Evolutionary conservation across 1,139 yeast species (phyloP), one percentile per base, ranked within the genome.

Genomic region (Suhomyces taliae): DNA sequence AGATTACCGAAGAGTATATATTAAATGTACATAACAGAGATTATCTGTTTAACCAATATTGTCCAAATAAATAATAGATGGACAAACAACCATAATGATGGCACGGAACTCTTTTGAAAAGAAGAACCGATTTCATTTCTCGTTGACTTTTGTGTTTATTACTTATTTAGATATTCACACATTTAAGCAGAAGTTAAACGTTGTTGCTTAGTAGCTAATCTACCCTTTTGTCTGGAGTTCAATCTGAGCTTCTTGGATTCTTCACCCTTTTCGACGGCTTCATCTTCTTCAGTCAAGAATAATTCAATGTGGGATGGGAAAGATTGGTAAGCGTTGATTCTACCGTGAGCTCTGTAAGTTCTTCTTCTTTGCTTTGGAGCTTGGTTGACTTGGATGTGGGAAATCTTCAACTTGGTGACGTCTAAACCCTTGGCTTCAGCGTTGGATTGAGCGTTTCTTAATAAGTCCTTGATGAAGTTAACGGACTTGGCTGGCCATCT

Each of bases 321-420:
- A 57, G 97, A 89, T 82, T 90, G 95, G 91, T 90, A 93, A 68
- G 97, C 96, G 81, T 91, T 93, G 76, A 90, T 89, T 86, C 98
- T 91, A 88, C 99, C 99, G 87, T 93, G 99, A 70, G 99, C 99
- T 87, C 99, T 93, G 97, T 83, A 95, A 73, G 99, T 93, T 83
- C 99, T 90, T 84, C 99, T 93, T 85, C 99, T 95, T 83, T 90
- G 96, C 83, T 90, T 90, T 81, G 99, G 99, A 70, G 99, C 99
- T 78, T 90, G 97, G 96, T 93, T 95, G 71, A 93, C 99, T 85
- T 95, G 99, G 74, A 95, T 91, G 89, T 93, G 98, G 67, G 96
- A 85, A 72, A 93, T 84, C 80, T 86, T 87, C 76, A 93, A 87
- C 76, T 87, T 89, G 69, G 95, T 83, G 67, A 88, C 84, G 74